These are phyloP conservation scores for Penicillium simplicissimum DNA, from an alignment of 495 filamentous ascomycete genomes.

Conservation along the genomic window DNA sequence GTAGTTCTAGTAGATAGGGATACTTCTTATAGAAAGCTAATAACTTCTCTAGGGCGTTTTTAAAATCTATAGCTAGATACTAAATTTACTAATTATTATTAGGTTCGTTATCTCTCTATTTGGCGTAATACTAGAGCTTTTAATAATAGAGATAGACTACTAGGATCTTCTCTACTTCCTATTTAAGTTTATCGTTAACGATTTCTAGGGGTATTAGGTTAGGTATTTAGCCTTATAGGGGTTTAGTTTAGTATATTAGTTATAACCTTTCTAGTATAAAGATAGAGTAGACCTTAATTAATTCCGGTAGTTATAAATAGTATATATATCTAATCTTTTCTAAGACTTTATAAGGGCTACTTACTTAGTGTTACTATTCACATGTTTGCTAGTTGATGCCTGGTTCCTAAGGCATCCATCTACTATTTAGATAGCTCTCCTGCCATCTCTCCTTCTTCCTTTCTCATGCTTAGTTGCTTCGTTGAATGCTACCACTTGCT, in stretches of 20 bases:
- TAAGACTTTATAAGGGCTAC: not conserved
- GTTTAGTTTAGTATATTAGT: not conserved
- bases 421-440: too few relatives aligned
- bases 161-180: constrained; percentile 3
- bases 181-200: constrained; percentile 11
- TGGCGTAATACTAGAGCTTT: too few relatives aligned
- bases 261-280: constrained; percentile 11
- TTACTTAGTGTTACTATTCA: too few relatives aligned
- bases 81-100: too few relatives aligned
- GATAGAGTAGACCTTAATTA: not conserved
- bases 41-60: constrained; percentile 1
- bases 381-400: too few relatives aligned
- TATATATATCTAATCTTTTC: not conserved
- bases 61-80: not conserved
- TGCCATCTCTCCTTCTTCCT: too few relatives aligned
- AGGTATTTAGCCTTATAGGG: not conserved
- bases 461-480: too few relatives aligned
- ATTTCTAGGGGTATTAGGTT: not conserved
- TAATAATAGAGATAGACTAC: too few relatives aligned
- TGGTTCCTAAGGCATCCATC: too few relatives aligned
- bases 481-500: too few relatives aligned
- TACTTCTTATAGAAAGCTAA: constrained; percentile 1
- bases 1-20: constrained; percentile 1
- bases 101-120: too few relatives aligned
- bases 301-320: not conserved